A percentile compares a stretch with the other conserved stretches of the same genome.
Evolutionary conservation across 2,329 filamentous ascomycete genomes (phyloP).

Genomic region (Rhynchosporium secalis): DNA sequence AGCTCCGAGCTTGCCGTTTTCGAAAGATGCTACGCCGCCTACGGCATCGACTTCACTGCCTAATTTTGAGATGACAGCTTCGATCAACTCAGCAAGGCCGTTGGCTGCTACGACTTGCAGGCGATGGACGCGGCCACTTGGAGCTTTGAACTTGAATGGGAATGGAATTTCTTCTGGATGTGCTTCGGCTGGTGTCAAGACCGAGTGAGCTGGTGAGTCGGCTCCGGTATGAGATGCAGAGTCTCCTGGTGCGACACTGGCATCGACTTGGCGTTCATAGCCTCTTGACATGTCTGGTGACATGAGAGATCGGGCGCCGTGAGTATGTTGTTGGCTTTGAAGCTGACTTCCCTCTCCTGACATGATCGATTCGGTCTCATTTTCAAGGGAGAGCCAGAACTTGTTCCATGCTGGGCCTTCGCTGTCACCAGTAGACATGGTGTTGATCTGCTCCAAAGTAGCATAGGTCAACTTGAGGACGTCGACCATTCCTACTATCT

Average conservation of each 20-base stretch:
- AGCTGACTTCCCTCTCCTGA: conserved; percentile 85
- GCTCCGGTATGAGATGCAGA: conserved; percentile 90
- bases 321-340: conserved; percentile 57
- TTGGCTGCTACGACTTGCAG: conserved; percentile 80
- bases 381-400: conserved; percentile 91
- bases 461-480: conserved; percentile 98
- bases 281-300: conserved; percentile 72
- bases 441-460: conserved; percentile 96
- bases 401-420: conserved; percentile 99
- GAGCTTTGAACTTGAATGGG: conserved; percentile 98
- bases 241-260: conserved; percentile 89
- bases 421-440: conserved; percentile 82
- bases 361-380: conserved; percentile 93
- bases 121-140: conserved; percentile 89
- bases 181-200: conserved; percentile 55
- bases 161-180: conserved; percentile 74
- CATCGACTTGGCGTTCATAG: conserved; percentile 63
- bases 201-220: conserved; percentile 72
- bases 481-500: conserved; percentile 99
- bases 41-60: conserved; percentile 80
- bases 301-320: conserved; percentile 72
- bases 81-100: conserved; percentile 77
- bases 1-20: conserved; percentile 74
- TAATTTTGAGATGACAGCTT: conserved; percentile 78
- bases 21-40: conserved; percentile 75